These are phyloP conservation scores for Conticribra guillardii DNA, from an alignment of 108 stramenopile genomes.

Conservation along the genomic window DNA sequence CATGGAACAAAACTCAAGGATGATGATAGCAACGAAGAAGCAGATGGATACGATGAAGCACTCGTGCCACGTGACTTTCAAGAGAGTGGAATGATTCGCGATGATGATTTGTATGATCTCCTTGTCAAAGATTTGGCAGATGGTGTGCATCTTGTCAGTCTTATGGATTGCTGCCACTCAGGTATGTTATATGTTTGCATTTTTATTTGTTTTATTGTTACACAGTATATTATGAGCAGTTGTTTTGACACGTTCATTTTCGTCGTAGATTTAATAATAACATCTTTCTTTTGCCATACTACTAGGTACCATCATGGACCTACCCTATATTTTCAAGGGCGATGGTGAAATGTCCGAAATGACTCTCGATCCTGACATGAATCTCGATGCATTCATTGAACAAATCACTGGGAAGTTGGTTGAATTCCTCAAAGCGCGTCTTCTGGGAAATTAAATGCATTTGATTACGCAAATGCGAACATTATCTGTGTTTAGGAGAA, in stretches of 20 bases:
- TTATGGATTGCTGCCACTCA: conserved; percentile 79
- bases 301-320: conserved; percentile 61
- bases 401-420: conserved; percentile 35
- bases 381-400: conserved; percentile 54
- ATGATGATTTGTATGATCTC: conserved; percentile 61
- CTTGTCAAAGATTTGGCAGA: conserved; percentile 46
- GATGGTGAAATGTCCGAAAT: conserved; percentile 67
- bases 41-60: conserved; percentile 65
- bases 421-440: conserved; percentile 14
- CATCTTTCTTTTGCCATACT: background rate
- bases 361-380: conserved; percentile 51
- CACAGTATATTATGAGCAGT: too few species aligned
- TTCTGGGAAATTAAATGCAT: too few species aligned
- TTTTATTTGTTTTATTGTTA: too few species aligned
- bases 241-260: too few species aligned
- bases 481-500: too few species aligned
- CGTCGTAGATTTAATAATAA: background rate
- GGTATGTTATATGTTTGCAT: conserved; percentile 13
- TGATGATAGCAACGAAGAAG: conserved; percentile 68
- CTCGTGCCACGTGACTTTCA: conserved; percentile 67
- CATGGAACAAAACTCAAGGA: conserved; percentile 79
- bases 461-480: too few species aligned
- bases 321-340: conserved; percentile 57
- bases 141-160: conserved; percentile 36
- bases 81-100: conserved; percentile 56